Base-by-base conservation (phyloP, 2,329 filamentous ascomycete species). In the Fusarium nematophilum region DNA sequence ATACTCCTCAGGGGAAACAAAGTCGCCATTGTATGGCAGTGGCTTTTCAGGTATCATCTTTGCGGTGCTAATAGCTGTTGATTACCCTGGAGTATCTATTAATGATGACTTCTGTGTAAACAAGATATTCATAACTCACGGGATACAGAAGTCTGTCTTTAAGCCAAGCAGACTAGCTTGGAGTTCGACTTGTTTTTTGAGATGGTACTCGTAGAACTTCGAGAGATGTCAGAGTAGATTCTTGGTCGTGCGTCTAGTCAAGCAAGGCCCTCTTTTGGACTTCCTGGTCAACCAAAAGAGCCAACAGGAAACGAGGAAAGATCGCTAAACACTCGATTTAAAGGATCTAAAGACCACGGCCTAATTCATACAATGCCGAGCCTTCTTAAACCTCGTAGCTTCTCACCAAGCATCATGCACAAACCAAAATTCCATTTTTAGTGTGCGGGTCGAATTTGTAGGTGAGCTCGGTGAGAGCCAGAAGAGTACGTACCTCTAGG, bases 1-100 rank as follows among this genome's bases (percentile, higher is more conserved):
- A 74, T 97, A 99, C 47, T 87, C 84, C 40, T 97, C 91, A 6
- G 87, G 78, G 37, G 85, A 86, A 30, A 79, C 72, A 80, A 94
- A 97, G 67, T 86, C 85, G 44, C 87, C 81, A 27, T 85, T 81
- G 70, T 91, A 85, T 1, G 93, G 93, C 18, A 97, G 82, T 10
- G 80, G 79, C 47, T 80, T 81, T 26, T 76, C 67, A 10, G 83
- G 83, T 66, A 76, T 76, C 81, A 84, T 85, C 37, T 40, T 65
- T 34, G 40, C 4, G 21, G 21, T 10, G 36, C 27, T 36, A 26
- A 33, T 17, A 26, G 14, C 13, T 46, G 9, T n/a, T 11, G 26
- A 34, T 43, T 68, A 68, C 65, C 67, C 63, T 69, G 40, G 9
- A 67, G 61, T 15, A 9, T 39, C 6, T 42, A 30, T 57, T 25